Percentiles rank a stretch among this genome's conserved stretches.
Conservation (phyloP, 2,329 filamentous ascomycete species). For the Stemphylium beticola region DNA sequence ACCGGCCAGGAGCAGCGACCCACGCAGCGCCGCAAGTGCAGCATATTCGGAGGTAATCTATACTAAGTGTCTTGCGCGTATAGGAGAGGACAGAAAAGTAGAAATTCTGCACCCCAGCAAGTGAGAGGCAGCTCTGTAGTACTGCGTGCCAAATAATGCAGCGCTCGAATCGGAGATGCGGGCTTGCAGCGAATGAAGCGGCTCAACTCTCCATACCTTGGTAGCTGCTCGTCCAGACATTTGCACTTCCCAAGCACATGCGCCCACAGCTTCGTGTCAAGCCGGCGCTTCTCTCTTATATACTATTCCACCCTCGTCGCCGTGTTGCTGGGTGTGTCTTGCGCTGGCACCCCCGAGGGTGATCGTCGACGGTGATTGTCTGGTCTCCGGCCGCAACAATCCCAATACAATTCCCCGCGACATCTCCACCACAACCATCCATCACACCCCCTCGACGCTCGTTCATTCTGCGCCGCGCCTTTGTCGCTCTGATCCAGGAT, state of each 20-base stretch:
- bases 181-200: constrained; percentile 30
- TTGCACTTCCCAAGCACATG: constrained; percentile 1
- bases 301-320: background rate
- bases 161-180: constrained; percentile 30
- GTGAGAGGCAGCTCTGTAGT: background rate
- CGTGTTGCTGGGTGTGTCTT: background rate
- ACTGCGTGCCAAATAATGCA: background rate
- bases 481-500: constrained; percentile 30
- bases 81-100: background rate
- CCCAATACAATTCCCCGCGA: constrained; percentile 25
- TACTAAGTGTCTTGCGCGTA: background rate
- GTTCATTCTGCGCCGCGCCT: constrained; percentile 24
- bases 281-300: constrained; percentile 4
- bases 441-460: constrained; percentile 26
- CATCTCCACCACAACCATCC: constrained; percentile 20
- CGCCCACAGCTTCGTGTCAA: background rate
- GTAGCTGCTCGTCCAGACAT: constrained; percentile 8
- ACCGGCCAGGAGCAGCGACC: background rate
- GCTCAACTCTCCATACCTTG: constrained; percentile 11
- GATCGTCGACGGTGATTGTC: constrained; percentile 4
- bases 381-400: constrained; percentile 15
- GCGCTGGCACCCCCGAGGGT: constrained; percentile 10
- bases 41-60: background rate
- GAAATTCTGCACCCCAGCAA: background rate
- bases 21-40: background rate